phyloP scores from a whole-genome alignment of 345 rosid species.

The Limnanthes douglasii region DNA sequence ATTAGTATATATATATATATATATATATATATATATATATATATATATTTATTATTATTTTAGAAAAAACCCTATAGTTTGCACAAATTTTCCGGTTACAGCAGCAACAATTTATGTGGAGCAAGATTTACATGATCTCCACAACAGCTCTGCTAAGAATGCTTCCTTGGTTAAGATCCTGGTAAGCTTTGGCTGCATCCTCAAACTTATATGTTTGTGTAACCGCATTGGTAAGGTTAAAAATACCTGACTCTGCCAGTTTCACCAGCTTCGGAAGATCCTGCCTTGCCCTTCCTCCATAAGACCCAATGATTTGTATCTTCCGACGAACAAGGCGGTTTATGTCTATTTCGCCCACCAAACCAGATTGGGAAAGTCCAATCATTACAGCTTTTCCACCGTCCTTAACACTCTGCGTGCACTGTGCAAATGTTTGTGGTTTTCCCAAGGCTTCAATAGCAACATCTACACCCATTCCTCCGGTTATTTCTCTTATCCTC shows the following conservation, averaged over 20 bases:
- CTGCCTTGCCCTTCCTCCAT: slow-evolving; percentile 91
- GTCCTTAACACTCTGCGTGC: slow-evolving; percentile 66
- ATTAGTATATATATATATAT: too few relatives aligned
- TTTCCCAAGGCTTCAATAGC: slow-evolving; percentile 94
- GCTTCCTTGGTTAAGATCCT: slow-evolving; percentile 77
- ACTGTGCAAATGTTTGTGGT: slow-evolving; percentile 75
- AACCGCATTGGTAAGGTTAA: slow-evolving; percentile 59
- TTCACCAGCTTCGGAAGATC: slow-evolving; percentile 88
- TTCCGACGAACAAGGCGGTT: slow-evolving; percentile 94
- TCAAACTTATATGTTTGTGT: slow-evolving; percentile 71
- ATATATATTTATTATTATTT: too few relatives aligned
- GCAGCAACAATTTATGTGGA: too few relatives aligned
- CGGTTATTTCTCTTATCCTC: slow-evolving; percentile 74
- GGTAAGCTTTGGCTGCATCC: slow-evolving; percentile 62
- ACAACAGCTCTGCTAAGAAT: slow-evolving; percentile 75
- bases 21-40: too few relatives aligned
- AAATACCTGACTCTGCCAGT: slow-evolving; percentile 80
- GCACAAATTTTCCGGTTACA: too few relatives aligned
- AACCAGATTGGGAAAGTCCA: slow-evolving; percentile 74
- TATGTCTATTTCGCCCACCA: slow-evolving; percentile 75
- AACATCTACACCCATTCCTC: slow-evolving; percentile 83
- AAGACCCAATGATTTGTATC: slow-evolving; percentile 81
- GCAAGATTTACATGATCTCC: slow-evolving; percentile 60
- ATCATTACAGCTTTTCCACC: slow-evolving; percentile 99
- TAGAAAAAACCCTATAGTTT: too few relatives aligned